Percentiles rank a stretch among this genome's conserved stretches.
phyloP scores from a whole-genome alignment of 768 basidiomycete genomes.

The Solioccasus polychromus region DNA sequence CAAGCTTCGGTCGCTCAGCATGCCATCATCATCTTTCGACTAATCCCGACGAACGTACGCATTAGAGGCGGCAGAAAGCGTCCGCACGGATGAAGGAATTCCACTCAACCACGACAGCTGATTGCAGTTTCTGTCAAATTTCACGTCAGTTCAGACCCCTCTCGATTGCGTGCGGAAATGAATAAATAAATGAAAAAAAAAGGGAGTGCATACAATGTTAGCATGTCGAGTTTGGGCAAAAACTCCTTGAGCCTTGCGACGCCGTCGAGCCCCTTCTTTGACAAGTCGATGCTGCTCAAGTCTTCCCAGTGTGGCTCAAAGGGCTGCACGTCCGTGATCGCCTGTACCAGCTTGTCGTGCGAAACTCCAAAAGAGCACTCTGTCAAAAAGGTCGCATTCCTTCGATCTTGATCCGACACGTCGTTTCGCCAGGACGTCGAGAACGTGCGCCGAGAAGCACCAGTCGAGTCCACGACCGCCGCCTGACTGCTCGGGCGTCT shows the following conservation, averaged over 20 bases:
- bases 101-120: slow-evolving; percentile 79
- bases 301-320: slow-evolving; percentile 95
- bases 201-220: too few relatives aligned
- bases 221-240: slow-evolving; percentile 70
- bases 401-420: slow-evolving; percentile 30
- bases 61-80: slow-evolving; percentile 75
- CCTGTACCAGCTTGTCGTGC: slow-evolving; percentile 86
- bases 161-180: slow-evolving; percentile 1
- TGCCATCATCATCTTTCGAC: slow-evolving; percentile 10
- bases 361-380: slow-evolving; percentile 96
- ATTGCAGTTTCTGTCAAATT: slow-evolving; percentile 60
- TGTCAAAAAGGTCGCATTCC: slow-evolving; percentile 76
- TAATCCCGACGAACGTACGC: slow-evolving; percentile 39
- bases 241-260: slow-evolving; percentile 83
- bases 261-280: slow-evolving; percentile 56
- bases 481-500: slow-evolving; percentile 39
- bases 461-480: slow-evolving; percentile 18
- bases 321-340: slow-evolving; percentile 92
- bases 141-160: slow-evolving; percentile 15
- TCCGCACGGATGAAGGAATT: slow-evolving; percentile 66
- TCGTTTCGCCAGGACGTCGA: slow-evolving; percentile 44
- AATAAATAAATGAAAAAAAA: too few relatives aligned
- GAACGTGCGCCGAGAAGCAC: slow-evolving; percentile 39
- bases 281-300: slow-evolving; percentile 69
- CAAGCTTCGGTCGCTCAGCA: slow-evolving; percentile 48